Evolutionary conservation across 345 rosid species (phyloP).

Genomic region (Sonneratia alba): DNA sequence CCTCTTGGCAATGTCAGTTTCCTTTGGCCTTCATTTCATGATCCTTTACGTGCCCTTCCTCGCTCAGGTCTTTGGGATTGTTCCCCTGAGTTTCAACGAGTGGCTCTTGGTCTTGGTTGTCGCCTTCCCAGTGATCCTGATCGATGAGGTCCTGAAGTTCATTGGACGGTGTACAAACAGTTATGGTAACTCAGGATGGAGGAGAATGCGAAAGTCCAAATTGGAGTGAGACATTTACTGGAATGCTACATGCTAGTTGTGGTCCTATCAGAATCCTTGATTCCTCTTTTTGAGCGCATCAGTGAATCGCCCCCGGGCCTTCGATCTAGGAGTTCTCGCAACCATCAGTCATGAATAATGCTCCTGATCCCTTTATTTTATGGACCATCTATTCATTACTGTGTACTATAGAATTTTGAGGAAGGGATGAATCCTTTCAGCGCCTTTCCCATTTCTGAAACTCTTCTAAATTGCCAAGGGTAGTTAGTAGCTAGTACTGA

Average conservation of each 20-base stretch:
- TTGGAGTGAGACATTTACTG: not conserved
- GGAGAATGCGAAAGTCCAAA: not conserved
- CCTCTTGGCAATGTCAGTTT: constrained; percentile 70
- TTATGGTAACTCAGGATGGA: constrained; percentile 19
- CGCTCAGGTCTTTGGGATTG: constrained; percentile 70
- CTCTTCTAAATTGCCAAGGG: not conserved
- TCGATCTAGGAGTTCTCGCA: too few relatives aligned
- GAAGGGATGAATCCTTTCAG: not conserved
- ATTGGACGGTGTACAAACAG: constrained; percentile 61
- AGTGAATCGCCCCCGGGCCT: too few relatives aligned
- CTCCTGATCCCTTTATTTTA: not conserved
- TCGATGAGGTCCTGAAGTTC: constrained; percentile 75
- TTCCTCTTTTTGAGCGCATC: not conserved
- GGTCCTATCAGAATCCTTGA: not conserved
- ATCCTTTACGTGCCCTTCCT: constrained; percentile 83
- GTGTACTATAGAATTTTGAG: not conserved
- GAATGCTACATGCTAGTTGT: not conserved
- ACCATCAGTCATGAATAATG: too few relatives aligned
- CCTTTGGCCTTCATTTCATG: constrained; percentile 77
- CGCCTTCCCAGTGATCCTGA: constrained; percentile 68
- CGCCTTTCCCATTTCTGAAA: too few relatives aligned
- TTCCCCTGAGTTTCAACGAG: constrained; percentile 77
- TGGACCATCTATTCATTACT: not conserved
- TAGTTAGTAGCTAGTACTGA: not conserved
- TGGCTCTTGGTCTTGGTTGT: constrained; percentile 83